Conservation (phyloP, 306 rosid genomes). For the Fagus sylvatica region DNA sequence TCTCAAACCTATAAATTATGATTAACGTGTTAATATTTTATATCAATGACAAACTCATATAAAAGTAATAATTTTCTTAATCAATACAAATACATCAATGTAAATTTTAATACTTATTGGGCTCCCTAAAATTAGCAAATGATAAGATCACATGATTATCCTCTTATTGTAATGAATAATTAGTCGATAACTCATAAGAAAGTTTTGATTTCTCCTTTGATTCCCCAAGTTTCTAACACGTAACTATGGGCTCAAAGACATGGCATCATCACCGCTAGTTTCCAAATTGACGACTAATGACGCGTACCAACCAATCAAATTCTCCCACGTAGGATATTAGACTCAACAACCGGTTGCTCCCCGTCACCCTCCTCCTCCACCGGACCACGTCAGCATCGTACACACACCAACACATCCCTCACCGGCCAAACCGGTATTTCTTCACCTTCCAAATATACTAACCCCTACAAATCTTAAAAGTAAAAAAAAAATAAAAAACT, state of each 20-base stretch:
- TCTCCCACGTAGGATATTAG: conserved; percentile 31
- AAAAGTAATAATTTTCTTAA: too few relatives aligned
- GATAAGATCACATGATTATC: too few relatives aligned
- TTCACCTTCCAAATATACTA: neutral
- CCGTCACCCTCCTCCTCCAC: conserved; percentile 10
- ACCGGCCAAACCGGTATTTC: conserved; percentile 43
- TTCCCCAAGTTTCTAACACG: neutral
- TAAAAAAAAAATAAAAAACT: neutral
- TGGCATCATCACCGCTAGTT: neutral
- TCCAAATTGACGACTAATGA: conserved; percentile 38
- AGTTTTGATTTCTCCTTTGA: too few relatives aligned
- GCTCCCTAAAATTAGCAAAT: too few relatives aligned
- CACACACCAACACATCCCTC: neutral
- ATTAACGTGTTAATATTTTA: too few relatives aligned
- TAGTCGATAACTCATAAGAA: too few relatives aligned
- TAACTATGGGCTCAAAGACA: neutral
- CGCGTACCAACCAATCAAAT: conserved; percentile 61
- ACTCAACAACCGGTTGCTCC: conserved; percentile 28
- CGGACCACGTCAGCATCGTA: neutral
- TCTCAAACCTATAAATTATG: too few relatives aligned
- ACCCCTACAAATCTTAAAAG: neutral
- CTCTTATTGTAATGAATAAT: too few relatives aligned
- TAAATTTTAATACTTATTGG: too few relatives aligned
- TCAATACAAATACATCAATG: too few relatives aligned
- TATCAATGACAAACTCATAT: too few relatives aligned